A percentile compares a stretch with the other conserved stretches of the same genome.
These are phyloP conservation scores for Scleroderma bovista DNA, from an alignment of 768 basidiomycete species.

Conservation along the genomic window DNA sequence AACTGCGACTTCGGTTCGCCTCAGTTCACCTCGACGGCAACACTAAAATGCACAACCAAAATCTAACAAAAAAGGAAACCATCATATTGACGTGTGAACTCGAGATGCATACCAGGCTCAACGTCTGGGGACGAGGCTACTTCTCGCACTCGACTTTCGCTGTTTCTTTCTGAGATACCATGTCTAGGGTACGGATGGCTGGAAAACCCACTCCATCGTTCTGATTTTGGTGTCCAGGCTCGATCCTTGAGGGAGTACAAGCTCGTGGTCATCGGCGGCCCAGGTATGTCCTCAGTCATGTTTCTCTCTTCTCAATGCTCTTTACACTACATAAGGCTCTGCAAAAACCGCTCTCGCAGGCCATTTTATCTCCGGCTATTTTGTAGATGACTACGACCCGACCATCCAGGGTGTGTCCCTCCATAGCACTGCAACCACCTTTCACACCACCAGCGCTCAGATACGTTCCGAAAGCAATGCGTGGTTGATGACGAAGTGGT, in stretches of 20 bases:
- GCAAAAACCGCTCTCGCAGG: slow-evolving; percentile 94
- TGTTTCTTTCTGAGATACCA: slow-evolving; percentile 8
- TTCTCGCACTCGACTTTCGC: neutral
- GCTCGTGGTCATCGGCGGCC: slow-evolving; percentile 96
- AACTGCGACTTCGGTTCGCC: too few species aligned
- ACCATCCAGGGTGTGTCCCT: slow-evolving; percentile 79
- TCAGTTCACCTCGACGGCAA: too few species aligned
- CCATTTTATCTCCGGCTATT: slow-evolving; percentile 95
- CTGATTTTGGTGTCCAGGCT: slow-evolving; percentile 40
- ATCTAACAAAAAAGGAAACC: too few species aligned
- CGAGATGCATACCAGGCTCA: too few species aligned
- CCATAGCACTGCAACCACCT: neutral
- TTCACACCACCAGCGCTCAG: slow-evolving; percentile 34
- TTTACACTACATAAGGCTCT: slow-evolving; percentile 20
- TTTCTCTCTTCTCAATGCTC: neutral
- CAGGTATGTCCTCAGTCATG: slow-evolving; percentile 58
- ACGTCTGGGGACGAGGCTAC: too few species aligned
- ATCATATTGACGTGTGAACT: too few species aligned
- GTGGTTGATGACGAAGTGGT: slow-evolving; percentile 98
- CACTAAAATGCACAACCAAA: too few species aligned
- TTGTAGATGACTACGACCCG: slow-evolving; percentile 91
- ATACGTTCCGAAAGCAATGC: slow-evolving; percentile 96
- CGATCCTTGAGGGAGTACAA: slow-evolving; percentile 96
- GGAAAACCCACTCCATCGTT: neutral
- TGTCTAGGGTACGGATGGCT: slow-evolving; percentile 26